A percentile compares a stretch with the other conserved stretches of the same genome.
Conservation (phyloP, 345 rosid genomes). For the Gossypium bickii region DNA sequence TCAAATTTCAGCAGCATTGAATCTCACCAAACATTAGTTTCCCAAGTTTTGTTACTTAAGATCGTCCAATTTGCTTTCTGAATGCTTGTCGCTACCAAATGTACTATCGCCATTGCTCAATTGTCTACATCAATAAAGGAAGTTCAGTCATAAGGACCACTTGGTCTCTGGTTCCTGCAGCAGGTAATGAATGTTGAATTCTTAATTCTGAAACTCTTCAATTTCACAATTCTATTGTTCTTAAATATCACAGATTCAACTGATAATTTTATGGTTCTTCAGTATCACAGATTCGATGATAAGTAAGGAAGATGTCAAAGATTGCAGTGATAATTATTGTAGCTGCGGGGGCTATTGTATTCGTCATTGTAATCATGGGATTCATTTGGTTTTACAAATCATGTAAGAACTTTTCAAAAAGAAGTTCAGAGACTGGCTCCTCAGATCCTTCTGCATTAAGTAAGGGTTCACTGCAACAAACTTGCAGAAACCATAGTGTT, state of each 20-base stretch:
- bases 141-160: conserved; percentile 9
- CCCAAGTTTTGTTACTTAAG: conserved; percentile 22
- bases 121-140: conserved; percentile 19
- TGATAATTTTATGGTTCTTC: conserved; percentile 14
- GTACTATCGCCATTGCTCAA: not conserved
- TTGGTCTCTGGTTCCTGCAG: conserved; percentile 17
- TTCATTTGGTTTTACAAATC: conserved; percentile 44
- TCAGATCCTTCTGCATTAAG: conserved; percentile 56
- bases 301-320: conserved; percentile 36
- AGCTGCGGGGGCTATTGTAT: conserved; percentile 37
- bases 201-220: conserved; percentile 11
- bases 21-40: conserved; percentile 22
- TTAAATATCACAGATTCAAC: conserved; percentile 27
- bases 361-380: conserved; percentile 25
- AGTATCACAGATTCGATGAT: conserved; percentile 36
- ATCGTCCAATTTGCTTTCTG: conserved; percentile 25
- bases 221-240: conserved; percentile 11
- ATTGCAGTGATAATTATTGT: conserved; percentile 38
- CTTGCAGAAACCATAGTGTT: not conserved
- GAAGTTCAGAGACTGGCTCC: conserved; percentile 52
- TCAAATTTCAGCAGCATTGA: conserved; percentile 22
- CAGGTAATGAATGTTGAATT: conserved; percentile 17
- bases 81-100: conserved; percentile 18
- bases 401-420: conserved; percentile 23
- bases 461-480: conserved; percentile 18